Evolutionary conservation across 371 early-diverging fungal species (phyloP).

Genomic region (Actinomortierella ambigua): DNA sequence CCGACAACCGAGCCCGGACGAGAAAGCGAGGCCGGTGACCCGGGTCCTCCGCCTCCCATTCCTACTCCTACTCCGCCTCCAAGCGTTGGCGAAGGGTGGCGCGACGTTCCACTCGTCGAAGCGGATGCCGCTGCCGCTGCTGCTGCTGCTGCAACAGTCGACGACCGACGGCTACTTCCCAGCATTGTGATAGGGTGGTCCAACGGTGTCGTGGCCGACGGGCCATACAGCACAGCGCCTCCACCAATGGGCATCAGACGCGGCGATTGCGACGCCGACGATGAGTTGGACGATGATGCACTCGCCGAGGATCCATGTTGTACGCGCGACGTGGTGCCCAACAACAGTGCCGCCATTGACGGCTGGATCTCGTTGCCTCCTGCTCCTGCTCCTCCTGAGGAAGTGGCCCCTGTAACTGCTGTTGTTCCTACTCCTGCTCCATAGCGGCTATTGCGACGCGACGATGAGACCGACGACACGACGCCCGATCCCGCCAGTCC

Average conservation of each 20-base stretch:
- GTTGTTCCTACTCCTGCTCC: slow-evolving; percentile 24
- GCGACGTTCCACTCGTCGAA: slow-evolving; percentile 15
- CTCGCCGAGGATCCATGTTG: too few relatives aligned
- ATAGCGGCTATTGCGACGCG: slow-evolving; percentile 13
- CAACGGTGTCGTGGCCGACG: background rate
- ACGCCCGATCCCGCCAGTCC: too few relatives aligned
- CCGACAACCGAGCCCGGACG: slow-evolving; percentile 22
- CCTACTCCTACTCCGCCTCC: slow-evolving; percentile 9
- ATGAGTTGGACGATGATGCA: background rate
- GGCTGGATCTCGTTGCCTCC: background rate
- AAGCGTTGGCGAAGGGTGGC: background rate
- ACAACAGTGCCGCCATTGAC: too few relatives aligned
- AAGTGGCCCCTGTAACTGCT: slow-evolving; percentile 22
- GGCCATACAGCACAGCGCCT: too few relatives aligned
- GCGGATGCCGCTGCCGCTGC: slow-evolving; percentile 9
- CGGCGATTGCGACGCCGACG: slow-evolving; percentile 22
- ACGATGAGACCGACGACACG: too few relatives aligned
- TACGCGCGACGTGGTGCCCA: too few relatives aligned
- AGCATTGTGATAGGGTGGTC: slow-evolving; percentile 5
- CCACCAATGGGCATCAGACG: slow-evolving; percentile 33
- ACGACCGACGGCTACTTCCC: slow-evolving; percentile 3
- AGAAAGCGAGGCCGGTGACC: slow-evolving; percentile 22
- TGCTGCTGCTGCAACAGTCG: slow-evolving; percentile 5
- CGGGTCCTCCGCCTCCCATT: slow-evolving; percentile 17
- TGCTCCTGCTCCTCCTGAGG: slow-evolving; percentile 2